phyloP scores from a whole-genome alignment of 2,329 filamentous ascomycete genomes.

The Incumbomyces delicatus region DNA sequence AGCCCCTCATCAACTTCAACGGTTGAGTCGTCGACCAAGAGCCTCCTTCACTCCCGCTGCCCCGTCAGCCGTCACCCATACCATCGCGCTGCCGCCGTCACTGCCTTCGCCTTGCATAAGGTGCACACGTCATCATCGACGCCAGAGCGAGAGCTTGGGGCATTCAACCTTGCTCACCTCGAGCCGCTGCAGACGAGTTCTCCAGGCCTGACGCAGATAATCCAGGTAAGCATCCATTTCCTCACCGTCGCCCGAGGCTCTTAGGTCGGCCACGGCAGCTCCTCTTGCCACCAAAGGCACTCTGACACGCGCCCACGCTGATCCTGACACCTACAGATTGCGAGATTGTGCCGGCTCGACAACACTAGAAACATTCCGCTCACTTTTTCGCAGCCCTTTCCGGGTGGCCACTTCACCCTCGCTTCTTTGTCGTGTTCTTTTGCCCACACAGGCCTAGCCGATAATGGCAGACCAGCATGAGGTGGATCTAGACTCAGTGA shows the following conservation, averaged over 20 bases:
- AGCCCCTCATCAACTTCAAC: too few species aligned
- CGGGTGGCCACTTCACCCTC: slow-evolving; percentile 17
- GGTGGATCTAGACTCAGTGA: slow-evolving; percentile 98
- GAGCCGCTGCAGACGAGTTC: neutral
- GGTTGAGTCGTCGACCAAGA: too few species aligned
- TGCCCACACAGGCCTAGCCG: slow-evolving; percentile 22
- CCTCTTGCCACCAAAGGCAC: neutral
- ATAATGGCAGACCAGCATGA: slow-evolving; percentile 71
- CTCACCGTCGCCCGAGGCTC: neutral
- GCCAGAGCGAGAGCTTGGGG: neutral
- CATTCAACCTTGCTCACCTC: neutral
- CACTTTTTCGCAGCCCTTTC: slow-evolving; percentile 12
- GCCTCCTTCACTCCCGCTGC: too few species aligned
- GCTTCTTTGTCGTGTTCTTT: slow-evolving; percentile 7
- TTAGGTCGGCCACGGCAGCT: neutral
- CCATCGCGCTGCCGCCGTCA: neutral
- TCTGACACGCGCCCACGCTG: neutral
- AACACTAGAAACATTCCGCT: neutral
- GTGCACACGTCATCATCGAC: neutral
- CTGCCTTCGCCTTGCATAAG: slow-evolving; percentile 3
- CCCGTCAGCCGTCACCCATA: neutral
- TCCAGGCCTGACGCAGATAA: neutral
- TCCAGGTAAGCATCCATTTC: slow-evolving; percentile 7
- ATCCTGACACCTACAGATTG: neutral
- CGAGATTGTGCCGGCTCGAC: slow-evolving; percentile 3